Percentiles rank a stretch among this genome's conserved stretches.
Conservation (phyloP, 805 yeast species). For the Hanseniaspora meyeri region DNA sequence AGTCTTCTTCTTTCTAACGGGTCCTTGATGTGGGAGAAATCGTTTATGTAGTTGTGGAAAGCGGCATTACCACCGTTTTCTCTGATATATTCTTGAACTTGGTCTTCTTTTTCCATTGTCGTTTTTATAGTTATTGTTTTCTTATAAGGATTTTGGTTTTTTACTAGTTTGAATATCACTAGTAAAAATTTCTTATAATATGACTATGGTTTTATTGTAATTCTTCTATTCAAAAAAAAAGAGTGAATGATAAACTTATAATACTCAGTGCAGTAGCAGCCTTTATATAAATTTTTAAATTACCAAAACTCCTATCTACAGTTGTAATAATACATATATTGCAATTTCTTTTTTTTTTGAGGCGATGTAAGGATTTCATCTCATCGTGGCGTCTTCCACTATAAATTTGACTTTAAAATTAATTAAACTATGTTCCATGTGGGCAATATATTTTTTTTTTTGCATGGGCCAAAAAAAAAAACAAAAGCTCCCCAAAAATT, state of each 20-base stretch:
- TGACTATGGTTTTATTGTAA: neutral
- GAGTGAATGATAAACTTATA: neutral
- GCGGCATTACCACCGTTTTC: constrained; percentile 74
- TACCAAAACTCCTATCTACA: too few relatives aligned
- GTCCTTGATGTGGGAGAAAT: constrained; percentile 70
- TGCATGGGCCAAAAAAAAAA: neutral
- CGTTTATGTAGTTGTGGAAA: constrained; percentile 69
- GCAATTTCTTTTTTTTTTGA: too few relatives aligned
- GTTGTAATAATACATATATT: too few relatives aligned
- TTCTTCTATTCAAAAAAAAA: neutral
- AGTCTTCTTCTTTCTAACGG: constrained; percentile 79
- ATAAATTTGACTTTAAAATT: neutral
- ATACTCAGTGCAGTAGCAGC: neutral
- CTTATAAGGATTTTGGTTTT: neutral
- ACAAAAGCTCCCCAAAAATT: neutral
- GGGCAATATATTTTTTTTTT: neutral
- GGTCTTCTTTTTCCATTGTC: constrained; percentile 14
- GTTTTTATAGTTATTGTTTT: neutral
- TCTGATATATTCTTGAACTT: constrained; percentile 23
- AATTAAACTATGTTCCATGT: neutral
- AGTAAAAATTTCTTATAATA: neutral
- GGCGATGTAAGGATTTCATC: neutral
- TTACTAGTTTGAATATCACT: too few relatives aligned
- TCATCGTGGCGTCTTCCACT: neutral
- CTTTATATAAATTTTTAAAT: too few relatives aligned